These are phyloP conservation scores for Scedosporium dehoogii DNA, from an alignment of 2,329 filamentous ascomycete genomes.

Conservation along the genomic window DNA sequence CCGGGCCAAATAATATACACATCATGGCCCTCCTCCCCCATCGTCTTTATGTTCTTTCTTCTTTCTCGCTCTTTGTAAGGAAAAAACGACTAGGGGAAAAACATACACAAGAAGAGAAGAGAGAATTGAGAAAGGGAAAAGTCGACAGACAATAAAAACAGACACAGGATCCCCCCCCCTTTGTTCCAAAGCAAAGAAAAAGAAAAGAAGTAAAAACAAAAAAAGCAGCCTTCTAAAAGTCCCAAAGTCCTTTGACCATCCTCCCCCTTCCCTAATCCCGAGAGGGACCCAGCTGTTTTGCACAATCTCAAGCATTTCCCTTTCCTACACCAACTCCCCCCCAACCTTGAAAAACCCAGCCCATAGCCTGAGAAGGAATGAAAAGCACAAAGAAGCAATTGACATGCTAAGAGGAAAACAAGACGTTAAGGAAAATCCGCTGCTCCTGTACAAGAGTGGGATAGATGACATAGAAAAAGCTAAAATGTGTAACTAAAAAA, in stretches of 20 bases:
- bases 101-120: neutral
- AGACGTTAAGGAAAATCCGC: neutral
- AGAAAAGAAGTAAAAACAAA: neutral
- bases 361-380: neutral
- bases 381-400: neutral
- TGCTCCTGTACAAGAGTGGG: neutral
- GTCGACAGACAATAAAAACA: neutral
- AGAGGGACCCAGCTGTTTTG: neutral
- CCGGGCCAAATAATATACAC: constrained; percentile 1
- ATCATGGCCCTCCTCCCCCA: neutral
- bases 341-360: neutral
- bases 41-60: neutral
- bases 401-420: constrained; percentile 1
- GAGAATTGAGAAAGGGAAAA: neutral
- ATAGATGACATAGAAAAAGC: neutral
- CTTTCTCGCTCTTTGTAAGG: neutral
- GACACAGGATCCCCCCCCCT: neutral
- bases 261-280: neutral
- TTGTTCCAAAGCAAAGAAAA: neutral
- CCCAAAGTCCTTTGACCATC: too few species aligned
- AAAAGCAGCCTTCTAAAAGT: too few species aligned
- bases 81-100: neutral
- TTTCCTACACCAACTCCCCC: neutral
- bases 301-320: neutral
- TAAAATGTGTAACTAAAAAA: constrained; percentile 2